These are phyloP conservation scores for Camellia granthamiana DNA, from an alignment of 148 eudicot genomes.

Conservation along the genomic window DNA sequence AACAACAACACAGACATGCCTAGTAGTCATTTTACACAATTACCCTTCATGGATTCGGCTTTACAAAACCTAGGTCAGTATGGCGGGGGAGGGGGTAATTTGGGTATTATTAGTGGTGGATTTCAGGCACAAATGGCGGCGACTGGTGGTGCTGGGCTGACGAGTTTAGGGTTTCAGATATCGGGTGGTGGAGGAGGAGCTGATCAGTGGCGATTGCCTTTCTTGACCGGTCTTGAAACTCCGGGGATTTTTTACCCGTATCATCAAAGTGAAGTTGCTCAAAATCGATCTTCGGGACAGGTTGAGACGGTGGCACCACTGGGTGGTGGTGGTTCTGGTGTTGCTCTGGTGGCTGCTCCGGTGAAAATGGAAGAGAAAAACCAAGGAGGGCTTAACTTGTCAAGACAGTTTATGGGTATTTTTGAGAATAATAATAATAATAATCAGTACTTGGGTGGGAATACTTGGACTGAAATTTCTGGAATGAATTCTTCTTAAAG, in stretches of 20 bases:
- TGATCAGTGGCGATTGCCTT: constrained; percentile 31
- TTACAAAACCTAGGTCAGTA: constrained; percentile 44
- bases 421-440: constrained; percentile 19
- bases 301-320: too few relatives aligned
- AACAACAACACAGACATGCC: constrained; percentile 23
- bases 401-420: constrained; percentile 35
- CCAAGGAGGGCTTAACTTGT: constrained; percentile 26
- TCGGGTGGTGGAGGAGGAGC: constrained; percentile 12
- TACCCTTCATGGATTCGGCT: constrained; percentile 41
- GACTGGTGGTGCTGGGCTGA: neutral
- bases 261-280: constrained; percentile 22
- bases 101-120: constrained; percentile 13
- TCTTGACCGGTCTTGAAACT: constrained; percentile 19
- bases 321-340: neutral
- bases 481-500: constrained; percentile 42
- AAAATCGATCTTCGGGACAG: constrained; percentile 2
- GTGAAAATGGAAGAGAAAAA: constrained; percentile 40
- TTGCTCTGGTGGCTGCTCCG: constrained; percentile 23
- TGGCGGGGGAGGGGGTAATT: constrained; percentile 40
- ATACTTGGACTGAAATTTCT: constrained; percentile 45
- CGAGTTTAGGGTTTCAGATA: constrained; percentile 11
- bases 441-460: constrained; percentile 43
- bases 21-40: constrained; percentile 20
- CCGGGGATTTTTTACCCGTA: constrained; percentile 25
- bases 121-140: constrained; percentile 21